Evolutionary conservation across 331 rosid species (phyloP).

Genomic region (Prunus yedoensis): DNA sequence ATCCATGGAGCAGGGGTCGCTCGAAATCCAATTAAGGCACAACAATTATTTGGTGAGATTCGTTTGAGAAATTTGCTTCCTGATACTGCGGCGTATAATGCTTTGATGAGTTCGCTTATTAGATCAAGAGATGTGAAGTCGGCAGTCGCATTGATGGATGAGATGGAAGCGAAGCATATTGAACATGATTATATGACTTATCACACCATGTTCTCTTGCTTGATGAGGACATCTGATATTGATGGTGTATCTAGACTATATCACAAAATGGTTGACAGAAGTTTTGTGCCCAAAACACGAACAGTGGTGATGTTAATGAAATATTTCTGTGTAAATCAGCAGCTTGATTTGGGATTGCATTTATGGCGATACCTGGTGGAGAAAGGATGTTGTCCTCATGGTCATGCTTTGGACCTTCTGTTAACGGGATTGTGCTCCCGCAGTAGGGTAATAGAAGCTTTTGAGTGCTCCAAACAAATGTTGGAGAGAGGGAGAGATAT

Average conservation of each 20-base stretch:
- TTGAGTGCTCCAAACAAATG: conserved; percentile 69
- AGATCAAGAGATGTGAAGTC: conserved; percentile 55
- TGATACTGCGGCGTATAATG: conserved; percentile 71
- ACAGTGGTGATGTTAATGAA: conserved; percentile 75
- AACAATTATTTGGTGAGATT: conserved; percentile 63
- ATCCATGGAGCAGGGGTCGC: conserved; percentile 91
- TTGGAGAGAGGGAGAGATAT: conserved; percentile 83
- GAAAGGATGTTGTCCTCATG: conserved; percentile 82
- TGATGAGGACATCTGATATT: conserved; percentile 50
- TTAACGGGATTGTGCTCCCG: conserved; percentile 78
- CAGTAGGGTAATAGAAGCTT: conserved; percentile 59
- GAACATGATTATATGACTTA: conserved; percentile 61
- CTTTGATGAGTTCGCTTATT: conserved; percentile 58
- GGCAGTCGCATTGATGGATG: conserved; percentile 61
- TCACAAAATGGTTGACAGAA: conserved; percentile 55
- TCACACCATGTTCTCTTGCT: conserved; percentile 62
- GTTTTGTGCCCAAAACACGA: conserved; percentile 63
- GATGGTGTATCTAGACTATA: conserved; percentile 52
- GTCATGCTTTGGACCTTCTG: conserved; percentile 77
- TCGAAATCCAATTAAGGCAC: conserved; percentile 55
- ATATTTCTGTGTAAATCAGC: conserved; percentile 59
- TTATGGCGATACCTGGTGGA: conserved; percentile 69
- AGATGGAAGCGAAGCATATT: conserved; percentile 61
- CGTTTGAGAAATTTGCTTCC: conserved; percentile 47
- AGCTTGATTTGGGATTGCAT: conserved; percentile 59